A percentile compares a stretch with the other conserved stretches of the same genome.
These are phyloP conservation scores for Trichoderma gracile DNA, from an alignment of 2,329 filamentous ascomycete species.

Conservation along the genomic window DNA sequence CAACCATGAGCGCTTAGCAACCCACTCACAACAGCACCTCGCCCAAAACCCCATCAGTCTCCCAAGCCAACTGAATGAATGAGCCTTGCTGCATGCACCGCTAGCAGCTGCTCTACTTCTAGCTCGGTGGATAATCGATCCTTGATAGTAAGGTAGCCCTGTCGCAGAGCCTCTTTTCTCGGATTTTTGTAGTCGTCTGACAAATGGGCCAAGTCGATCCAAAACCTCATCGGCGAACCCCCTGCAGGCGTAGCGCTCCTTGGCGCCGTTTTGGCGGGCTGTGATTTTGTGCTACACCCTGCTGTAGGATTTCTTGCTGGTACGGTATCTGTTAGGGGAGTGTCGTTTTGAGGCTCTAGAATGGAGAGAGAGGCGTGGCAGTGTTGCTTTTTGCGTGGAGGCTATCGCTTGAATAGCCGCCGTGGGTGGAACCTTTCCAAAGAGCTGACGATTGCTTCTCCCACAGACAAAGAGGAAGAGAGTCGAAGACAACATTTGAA, in stretches of 20 bases:
- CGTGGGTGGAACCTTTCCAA: background rate
- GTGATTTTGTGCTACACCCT: too few species aligned
- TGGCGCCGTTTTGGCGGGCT: background rate
- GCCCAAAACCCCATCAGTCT: background rate
- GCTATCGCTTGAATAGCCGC: background rate
- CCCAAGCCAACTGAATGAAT: too few species aligned
- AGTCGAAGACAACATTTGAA: too few species aligned
- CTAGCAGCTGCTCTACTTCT: background rate
- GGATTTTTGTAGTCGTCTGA: too few species aligned
- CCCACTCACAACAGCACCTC: background rate
- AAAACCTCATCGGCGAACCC: background rate
- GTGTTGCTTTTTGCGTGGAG: background rate
- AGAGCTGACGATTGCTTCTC: too few species aligned
- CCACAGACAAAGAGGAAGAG: too few species aligned
- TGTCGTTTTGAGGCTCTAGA: too few species aligned
- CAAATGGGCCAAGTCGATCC: too few species aligned
- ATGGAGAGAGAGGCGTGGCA: background rate
- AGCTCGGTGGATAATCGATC: background rate
- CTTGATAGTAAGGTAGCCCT: background rate
- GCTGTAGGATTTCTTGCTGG: too few species aligned
- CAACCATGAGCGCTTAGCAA: conserved; percentile 12
- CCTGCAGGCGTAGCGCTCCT: conserved; percentile 12
- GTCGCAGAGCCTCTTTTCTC: background rate
- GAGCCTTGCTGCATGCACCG: background rate
- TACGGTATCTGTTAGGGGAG: too few species aligned